Evolutionary conservation across 2,329 filamentous ascomycete species (phyloP).

Genomic region (Cercospora zeina): DNA sequence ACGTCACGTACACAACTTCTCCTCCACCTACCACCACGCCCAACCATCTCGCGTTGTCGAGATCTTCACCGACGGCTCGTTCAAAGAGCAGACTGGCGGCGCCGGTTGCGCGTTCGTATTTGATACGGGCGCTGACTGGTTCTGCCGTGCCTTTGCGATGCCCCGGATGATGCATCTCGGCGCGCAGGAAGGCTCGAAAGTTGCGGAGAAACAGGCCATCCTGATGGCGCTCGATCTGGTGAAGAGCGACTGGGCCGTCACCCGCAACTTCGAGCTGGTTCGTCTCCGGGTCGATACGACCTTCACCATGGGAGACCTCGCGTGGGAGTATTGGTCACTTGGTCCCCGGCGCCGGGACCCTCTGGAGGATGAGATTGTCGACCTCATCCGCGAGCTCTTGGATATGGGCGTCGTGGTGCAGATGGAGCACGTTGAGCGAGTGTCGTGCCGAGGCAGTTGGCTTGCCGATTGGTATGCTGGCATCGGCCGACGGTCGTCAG

Average conservation of each 20-base stretch:
- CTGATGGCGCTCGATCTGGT: background rate
- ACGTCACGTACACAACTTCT: background rate
- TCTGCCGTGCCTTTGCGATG: background rate
- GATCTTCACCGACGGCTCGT: constrained; percentile 1
- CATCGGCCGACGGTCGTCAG: background rate
- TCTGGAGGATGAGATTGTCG: background rate
- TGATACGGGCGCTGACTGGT: background rate
- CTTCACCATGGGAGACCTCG: background rate
- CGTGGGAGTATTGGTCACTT: background rate
- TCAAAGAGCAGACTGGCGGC: background rate
- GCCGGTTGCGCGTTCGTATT: background rate
- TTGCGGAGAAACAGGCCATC: background rate
- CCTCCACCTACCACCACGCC: background rate
- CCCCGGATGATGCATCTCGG: background rate
- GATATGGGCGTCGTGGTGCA: background rate
- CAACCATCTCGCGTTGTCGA: background rate
- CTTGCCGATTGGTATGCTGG: background rate
- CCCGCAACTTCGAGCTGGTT: background rate
- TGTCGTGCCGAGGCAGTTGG: background rate
- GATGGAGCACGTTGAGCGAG: background rate
- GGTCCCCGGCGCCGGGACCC: background rate
- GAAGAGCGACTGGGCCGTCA: background rate
- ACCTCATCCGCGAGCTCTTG: background rate
- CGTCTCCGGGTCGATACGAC: background rate
- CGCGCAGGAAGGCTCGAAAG: background rate